Conservation (phyloP, 2,329 filamentous ascomycete genomes). For the Pyricularia pennisetigena region DNA sequence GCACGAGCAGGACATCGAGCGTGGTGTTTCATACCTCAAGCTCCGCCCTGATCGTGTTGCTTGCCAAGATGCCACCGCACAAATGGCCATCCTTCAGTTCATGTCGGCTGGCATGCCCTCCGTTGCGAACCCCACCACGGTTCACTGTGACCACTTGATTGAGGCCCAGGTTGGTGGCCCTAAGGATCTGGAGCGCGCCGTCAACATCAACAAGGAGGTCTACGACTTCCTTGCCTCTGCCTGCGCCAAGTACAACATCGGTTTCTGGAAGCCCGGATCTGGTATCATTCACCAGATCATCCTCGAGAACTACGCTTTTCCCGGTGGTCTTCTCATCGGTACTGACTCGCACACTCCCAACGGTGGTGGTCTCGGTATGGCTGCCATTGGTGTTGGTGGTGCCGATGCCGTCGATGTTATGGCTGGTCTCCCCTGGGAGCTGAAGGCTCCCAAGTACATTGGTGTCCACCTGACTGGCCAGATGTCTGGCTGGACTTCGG, state of each 20-base stretch:
- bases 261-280: slow-evolving; percentile 97
- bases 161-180: slow-evolving; percentile 89
- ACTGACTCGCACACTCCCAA: slow-evolving; percentile 96
- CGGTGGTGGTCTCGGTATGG: slow-evolving; percentile 90
- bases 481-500: slow-evolving; percentile 82
- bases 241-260: slow-evolving; percentile 99
- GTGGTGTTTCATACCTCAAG: slow-evolving; percentile 91
- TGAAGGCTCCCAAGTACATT: slow-evolving; percentile 96
- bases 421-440: slow-evolving; percentile 93
- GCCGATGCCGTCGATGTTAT: slow-evolving; percentile 98
- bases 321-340: slow-evolving; percentile 93
- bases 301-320: slow-evolving; percentile 98
- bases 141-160: slow-evolving; percentile 99
- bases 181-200: slow-evolving; percentile 86
- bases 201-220: slow-evolving; percentile 91
- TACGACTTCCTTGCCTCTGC: slow-evolving; percentile 93
- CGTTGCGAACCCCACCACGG: slow-evolving; percentile 87
- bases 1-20: slow-evolving; percentile 90
- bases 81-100: slow-evolving; percentile 99
- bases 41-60: slow-evolving; percentile 95
- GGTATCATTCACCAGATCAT: slow-evolving; percentile 99
- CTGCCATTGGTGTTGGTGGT: slow-evolving; percentile 92
- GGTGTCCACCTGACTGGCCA: slow-evolving; percentile 90
- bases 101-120: slow-evolving; percentile 97
- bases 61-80: slow-evolving; percentile 98